Conservation (phyloP, 2,329 filamentous ascomycete genomes). For the Fusarium algeriense region DNA sequence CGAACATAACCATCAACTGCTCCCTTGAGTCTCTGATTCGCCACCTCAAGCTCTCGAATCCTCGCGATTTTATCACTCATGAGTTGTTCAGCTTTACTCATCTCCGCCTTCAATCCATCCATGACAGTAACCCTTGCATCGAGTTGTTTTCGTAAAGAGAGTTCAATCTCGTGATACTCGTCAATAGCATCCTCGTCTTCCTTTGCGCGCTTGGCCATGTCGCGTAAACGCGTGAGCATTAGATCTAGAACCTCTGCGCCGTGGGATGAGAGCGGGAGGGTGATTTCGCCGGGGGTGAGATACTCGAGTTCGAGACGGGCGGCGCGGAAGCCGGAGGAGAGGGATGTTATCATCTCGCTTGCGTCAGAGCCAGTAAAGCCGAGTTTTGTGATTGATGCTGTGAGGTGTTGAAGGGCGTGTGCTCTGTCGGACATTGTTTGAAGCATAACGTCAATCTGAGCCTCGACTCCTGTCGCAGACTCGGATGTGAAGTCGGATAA, state of each 20-base stretch:
- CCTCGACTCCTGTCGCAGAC: conserved; percentile 53
- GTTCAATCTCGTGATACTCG: conserved; percentile 69
- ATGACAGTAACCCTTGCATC: conserved; percentile 64
- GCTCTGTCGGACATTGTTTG: conserved; percentile 63
- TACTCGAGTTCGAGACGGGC: conserved; percentile 73
- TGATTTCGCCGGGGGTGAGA: conserved; percentile 69
- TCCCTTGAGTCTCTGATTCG: conserved; percentile 63
- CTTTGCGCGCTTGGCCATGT: conserved; percentile 59
- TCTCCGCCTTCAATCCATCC: conserved; percentile 60
- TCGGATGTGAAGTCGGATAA: conserved; percentile 46
- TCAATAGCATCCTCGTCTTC: conserved; percentile 68
- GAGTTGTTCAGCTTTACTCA: conserved; percentile 51
- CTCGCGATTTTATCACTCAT: conserved; percentile 55
- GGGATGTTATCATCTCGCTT: conserved; percentile 61
- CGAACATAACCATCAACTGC: conserved; percentile 66
- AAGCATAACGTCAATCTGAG: conserved; percentile 58
- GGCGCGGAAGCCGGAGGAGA: conserved; percentile 64
- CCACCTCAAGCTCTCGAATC: conserved; percentile 62
- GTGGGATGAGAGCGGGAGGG: conserved; percentile 63
- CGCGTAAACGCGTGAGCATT: conserved; percentile 63
- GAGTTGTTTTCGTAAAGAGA: conserved; percentile 68
- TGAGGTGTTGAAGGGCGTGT: conserved; percentile 60
- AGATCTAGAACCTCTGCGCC: conserved; percentile 69
- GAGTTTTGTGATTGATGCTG: conserved; percentile 59
- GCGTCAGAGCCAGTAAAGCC: conserved; percentile 65